A percentile compares a stretch with the other conserved stretches of the same genome.
These are phyloP conservation scores for Sarcomyxa edulis DNA, from an alignment of 768 basidiomycete species.

Conservation along the genomic window DNA sequence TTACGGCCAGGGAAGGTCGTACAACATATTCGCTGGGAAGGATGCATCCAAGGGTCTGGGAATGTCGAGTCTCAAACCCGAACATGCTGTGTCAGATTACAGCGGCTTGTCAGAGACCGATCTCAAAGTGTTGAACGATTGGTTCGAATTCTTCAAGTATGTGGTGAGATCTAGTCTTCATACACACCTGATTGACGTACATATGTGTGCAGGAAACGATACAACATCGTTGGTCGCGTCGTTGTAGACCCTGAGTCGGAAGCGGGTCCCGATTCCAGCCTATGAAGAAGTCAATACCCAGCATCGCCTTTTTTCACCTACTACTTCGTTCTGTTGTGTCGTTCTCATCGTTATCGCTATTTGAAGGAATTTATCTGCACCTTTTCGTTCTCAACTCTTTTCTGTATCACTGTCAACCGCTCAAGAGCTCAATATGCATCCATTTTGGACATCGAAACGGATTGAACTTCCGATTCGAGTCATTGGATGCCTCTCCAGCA, in stretches of 20 bases:
- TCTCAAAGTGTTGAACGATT: slow-evolving; percentile 78
- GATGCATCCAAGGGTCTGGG: slow-evolving; percentile 89
- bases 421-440: too few relatives aligned
- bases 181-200: slow-evolving; percentile 4
- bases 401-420: too few relatives aligned
- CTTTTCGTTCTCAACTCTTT: too few relatives aligned
- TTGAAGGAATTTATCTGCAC: too few relatives aligned
- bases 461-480: too few relatives aligned
- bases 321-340: too few relatives aligned
- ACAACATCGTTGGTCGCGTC: slow-evolving; percentile 82
- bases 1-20: slow-evolving; percentile 79
- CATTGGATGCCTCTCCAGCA: too few relatives aligned
- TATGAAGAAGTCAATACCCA: too few relatives aligned
- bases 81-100: slow-evolving; percentile 88
- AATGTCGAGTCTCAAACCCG: slow-evolving; percentile 78
- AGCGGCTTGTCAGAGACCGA: slow-evolving; percentile 68
- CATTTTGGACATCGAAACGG: too few relatives aligned
- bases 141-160: slow-evolving; percentile 84
- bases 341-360: too few relatives aligned
- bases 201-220: slow-evolving; percentile 57
- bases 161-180: slow-evolving; percentile 23
- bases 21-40: slow-evolving; percentile 88
- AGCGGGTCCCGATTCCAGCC: too few relatives aligned
- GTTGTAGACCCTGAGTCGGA: slow-evolving; percentile 38
- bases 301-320: too few relatives aligned